A percentile compares a stretch with the other conserved stretches of the same genome.
phyloP scores from a whole-genome alignment of 371 early-diverging fungal species.

The Smittium mucronatum region DNA sequence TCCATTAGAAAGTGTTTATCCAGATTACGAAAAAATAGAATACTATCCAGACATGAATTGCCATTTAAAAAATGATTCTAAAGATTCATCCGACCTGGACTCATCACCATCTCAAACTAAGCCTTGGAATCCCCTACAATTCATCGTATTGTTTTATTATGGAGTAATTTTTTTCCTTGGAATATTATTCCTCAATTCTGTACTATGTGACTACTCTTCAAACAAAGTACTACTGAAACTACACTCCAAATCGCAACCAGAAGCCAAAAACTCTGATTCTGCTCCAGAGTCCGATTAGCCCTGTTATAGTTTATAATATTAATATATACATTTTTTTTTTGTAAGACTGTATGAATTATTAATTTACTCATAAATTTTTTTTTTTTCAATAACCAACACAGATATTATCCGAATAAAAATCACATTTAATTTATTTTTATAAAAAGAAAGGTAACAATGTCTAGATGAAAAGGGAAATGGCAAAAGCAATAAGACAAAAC shows the following conservation, averaged over 20 bases:
- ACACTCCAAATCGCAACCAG: no score
- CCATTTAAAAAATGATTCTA: not conserved
- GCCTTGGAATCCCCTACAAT: not conserved
- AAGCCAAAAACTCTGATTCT: not conserved
- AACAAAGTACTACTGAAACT: not conserved
- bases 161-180: constrained; percentile 2
- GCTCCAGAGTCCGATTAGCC: not conserved
- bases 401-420: no score
- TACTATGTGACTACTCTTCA: not conserved
- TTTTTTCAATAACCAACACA: no score
- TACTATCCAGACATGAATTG: no score
- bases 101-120: not conserved
- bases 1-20: no score
- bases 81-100: not conserved
- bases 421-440: no score
- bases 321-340: no score
- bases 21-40: no score
- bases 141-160: not conserved
- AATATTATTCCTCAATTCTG: not conserved
- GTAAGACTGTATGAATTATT: no score
- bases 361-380: no score
- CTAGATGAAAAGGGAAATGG: no score
- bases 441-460: no score
- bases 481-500: not conserved
- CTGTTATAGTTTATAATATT: not conserved